Evolutionary conservation across 352 stramenopile species (phyloP).

Genomic region (Pythium guiyangense): DNA sequence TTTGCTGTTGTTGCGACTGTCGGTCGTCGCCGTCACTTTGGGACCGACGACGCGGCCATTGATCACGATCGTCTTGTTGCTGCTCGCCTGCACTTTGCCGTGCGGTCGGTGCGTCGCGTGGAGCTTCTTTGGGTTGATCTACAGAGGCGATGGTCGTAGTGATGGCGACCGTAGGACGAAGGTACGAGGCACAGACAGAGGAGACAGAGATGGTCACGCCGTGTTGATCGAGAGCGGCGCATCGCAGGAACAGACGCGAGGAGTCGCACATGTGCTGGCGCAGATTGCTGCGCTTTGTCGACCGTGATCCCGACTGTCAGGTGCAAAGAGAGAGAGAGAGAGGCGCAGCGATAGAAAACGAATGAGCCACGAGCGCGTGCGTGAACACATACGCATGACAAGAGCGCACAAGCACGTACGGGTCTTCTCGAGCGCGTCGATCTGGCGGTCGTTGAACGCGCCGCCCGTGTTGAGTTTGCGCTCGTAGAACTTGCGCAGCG

Average conservation of each 20-base stretch:
- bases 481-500: slow-evolving; percentile 82
- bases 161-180: not conserved
- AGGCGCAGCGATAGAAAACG: not conserved
- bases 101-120: slow-evolving; percentile 38
- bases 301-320: slow-evolving; percentile 19
- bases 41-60: slow-evolving; percentile 64
- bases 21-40: slow-evolving; percentile 17
- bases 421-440: slow-evolving; percentile 36
- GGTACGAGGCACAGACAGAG: not conserved
- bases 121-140: slow-evolving; percentile 42
- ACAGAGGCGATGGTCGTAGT: not conserved
- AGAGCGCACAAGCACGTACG: slow-evolving; percentile 20
- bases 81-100: slow-evolving; percentile 34
- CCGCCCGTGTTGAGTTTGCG: slow-evolving; percentile 54
- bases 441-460: slow-evolving; percentile 42
- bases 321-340: not conserved
- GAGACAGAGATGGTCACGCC: not conserved
- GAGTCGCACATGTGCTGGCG: slow-evolving; percentile 11
- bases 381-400: not conserved
- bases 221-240: not conserved
- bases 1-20: slow-evolving; percentile 12
- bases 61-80: slow-evolving; percentile 39
- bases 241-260: not conserved
- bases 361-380: not conserved
- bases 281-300: slow-evolving; percentile 1